Conservation (phyloP, 352 stramenopile species). For the Nothophytophthora sp. region DNA sequence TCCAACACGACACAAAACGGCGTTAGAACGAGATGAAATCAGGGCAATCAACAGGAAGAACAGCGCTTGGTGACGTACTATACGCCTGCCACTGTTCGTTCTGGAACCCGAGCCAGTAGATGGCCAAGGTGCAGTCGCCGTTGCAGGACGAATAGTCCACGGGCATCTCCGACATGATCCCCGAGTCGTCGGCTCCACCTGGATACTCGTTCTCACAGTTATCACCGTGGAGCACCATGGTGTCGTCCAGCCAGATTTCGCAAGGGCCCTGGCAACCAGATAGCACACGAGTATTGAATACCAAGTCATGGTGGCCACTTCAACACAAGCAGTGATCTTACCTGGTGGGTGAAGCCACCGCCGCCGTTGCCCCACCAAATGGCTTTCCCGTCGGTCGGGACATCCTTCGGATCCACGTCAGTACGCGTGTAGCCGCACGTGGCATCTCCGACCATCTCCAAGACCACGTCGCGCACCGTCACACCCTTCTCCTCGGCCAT, state of each 20-base stretch:
- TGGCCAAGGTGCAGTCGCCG: slow-evolving; percentile 34
- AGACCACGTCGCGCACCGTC: slow-evolving; percentile 30
- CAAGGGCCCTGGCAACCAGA: slow-evolving; percentile 52
- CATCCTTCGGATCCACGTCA: slow-evolving; percentile 26
- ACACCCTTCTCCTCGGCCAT: slow-evolving; percentile 32
- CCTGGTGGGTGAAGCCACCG: slow-evolving; percentile 31
- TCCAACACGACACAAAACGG: background rate
- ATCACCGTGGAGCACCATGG: slow-evolving; percentile 30
- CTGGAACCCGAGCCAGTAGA: slow-evolving; percentile 55
- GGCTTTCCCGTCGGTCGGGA: slow-evolving; percentile 29
- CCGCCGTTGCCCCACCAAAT: slow-evolving; percentile 31
- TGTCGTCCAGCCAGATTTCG: slow-evolving; percentile 50
- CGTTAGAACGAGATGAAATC: background rate
- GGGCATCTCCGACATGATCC: slow-evolving; percentile 24
- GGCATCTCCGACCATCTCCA: slow-evolving; percentile 29
- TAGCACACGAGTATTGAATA: background rate
- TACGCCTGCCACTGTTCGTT: slow-evolving; percentile 43
- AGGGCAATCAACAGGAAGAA: background rate
- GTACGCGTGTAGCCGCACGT: slow-evolving; percentile 34
- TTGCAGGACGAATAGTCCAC: slow-evolving; percentile 44
- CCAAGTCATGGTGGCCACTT: slow-evolving; percentile 1
- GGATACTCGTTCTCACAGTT: slow-evolving; percentile 38
- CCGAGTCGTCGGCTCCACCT: slow-evolving; percentile 12
- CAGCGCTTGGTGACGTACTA: no score
- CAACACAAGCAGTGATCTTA: background rate